Conservation (phyloP, 495 filamentous ascomycete species). For the Penicillium roqueforti region DNA sequence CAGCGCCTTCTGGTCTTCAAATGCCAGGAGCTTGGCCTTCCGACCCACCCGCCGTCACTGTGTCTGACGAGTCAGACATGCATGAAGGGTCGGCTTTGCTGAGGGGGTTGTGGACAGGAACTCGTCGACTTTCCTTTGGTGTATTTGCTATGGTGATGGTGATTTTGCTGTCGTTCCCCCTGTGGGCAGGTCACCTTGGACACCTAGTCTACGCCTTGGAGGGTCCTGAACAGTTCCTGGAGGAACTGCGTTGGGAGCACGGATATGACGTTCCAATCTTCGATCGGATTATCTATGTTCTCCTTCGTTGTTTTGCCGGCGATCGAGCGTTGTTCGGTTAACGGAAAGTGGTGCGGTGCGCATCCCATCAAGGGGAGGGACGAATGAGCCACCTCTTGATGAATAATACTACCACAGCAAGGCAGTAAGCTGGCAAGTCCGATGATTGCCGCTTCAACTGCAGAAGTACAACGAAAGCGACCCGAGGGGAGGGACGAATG, state of each 20-base stretch:
- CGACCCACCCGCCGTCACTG: neutral
- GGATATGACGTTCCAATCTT: neutral
- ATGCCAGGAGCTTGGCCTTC: neutral
- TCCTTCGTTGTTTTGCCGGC: neutral
- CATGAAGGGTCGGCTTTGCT: neutral
- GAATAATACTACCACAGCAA: neutral
- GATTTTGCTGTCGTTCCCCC: neutral
- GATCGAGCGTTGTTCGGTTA: neutral
- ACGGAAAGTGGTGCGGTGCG: neutral
- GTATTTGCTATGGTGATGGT: neutral
- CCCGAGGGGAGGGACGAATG: slow-evolving; percentile 1
- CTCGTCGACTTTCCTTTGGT: neutral
- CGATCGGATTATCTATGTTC: neutral
- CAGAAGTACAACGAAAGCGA: neutral
- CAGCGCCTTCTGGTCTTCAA: neutral
- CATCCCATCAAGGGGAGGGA: slow-evolving; percentile 1
- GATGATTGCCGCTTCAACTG: neutral
- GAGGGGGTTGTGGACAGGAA: neutral
- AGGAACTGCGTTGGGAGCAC: neutral
- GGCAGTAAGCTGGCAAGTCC: neutral
- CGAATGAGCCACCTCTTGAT: slow-evolving; percentile 4
- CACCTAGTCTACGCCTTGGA: neutral
- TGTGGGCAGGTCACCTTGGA: neutral
- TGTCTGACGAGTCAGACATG: neutral
- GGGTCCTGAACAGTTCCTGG: neutral